Conservation (phyloP, 345 rosid species). For the Limnanthes douglasii region DNA sequence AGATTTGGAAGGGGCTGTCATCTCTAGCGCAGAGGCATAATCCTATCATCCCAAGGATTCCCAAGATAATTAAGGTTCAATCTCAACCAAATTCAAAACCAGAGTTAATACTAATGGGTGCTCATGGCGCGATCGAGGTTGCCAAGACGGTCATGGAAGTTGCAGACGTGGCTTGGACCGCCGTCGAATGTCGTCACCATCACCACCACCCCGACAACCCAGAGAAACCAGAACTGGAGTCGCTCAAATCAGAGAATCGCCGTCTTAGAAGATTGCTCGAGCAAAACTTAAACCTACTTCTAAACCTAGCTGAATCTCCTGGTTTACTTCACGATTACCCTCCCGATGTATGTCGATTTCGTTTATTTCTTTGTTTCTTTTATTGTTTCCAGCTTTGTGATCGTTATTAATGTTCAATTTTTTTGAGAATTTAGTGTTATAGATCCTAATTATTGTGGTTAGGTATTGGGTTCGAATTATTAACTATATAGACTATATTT, state of each 20-base stretch:
- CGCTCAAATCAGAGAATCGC: constrained; percentile 45
- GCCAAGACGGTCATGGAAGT: constrained; percentile 93
- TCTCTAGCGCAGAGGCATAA: too few relatives aligned
- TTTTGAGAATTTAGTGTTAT: too few relatives aligned
- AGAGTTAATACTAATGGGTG: too few relatives aligned
- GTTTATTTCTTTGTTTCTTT: not conserved
- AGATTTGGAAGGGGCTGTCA: too few relatives aligned
- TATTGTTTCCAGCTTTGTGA: too few relatives aligned
- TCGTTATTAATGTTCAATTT: too few relatives aligned
- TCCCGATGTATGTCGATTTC: constrained; percentile 37
- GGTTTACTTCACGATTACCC: constrained; percentile 50
- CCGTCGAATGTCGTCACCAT: constrained; percentile 52
- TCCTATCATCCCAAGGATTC: too few relatives aligned
- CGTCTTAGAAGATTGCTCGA: constrained; percentile 51
- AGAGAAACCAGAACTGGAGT: constrained; percentile 36
- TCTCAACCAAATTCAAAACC: too few relatives aligned
- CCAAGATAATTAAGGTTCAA: too few relatives aligned
- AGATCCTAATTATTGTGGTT: too few relatives aligned
- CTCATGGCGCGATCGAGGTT: constrained; percentile 56
- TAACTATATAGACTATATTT: too few relatives aligned
- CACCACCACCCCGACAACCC: constrained; percentile 24
- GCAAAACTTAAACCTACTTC: constrained; percentile 58
- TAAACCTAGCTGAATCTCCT: constrained; percentile 56
- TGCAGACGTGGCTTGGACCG: constrained; percentile 85
- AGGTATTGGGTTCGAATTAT: too few relatives aligned